These are phyloP conservation scores for Crataegus laevigata DNA, from an alignment of 306 rosid species.

Conservation along the genomic window DNA sequence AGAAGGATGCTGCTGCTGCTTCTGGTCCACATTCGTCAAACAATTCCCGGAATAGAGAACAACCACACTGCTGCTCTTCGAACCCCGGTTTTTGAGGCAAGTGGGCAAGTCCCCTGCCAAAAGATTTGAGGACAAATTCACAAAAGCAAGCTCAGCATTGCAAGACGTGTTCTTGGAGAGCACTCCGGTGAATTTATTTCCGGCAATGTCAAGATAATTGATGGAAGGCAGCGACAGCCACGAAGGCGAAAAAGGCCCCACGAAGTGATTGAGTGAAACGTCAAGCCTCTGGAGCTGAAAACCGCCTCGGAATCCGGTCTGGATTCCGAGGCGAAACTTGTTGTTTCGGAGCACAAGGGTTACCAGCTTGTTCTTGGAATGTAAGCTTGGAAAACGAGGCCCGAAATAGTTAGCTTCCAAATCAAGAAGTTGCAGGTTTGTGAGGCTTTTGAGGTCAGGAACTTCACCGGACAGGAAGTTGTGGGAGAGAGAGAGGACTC, in stretches of 20 bases:
- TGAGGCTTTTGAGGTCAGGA: slow-evolving; percentile 55
- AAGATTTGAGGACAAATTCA: slow-evolving; percentile 70
- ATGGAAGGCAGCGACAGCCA: slow-evolving; percentile 66
- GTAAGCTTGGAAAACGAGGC: slow-evolving; percentile 65
- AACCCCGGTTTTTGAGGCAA: slow-evolving; percentile 34
- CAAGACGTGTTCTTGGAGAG: slow-evolving; percentile 56
- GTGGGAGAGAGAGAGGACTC: slow-evolving; percentile 63
- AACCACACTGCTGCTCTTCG: slow-evolving; percentile 6
- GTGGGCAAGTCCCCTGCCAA: slow-evolving; percentile 69
- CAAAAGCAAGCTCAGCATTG: slow-evolving; percentile 57
- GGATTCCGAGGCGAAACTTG: slow-evolving; percentile 49
- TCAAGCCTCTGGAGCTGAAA: slow-evolving; percentile 75
- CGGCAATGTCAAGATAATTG: slow-evolving; percentile 59
- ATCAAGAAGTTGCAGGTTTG: slow-evolving; percentile 67
- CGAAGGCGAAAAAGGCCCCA: slow-evolving; percentile 63
- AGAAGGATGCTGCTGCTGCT: slow-evolving; percentile 47
- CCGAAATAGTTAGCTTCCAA: slow-evolving; percentile 65
- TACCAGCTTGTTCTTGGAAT: slow-evolving; percentile 34
- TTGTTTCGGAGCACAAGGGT: slow-evolving; percentile 68
- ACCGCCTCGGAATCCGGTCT: slow-evolving; percentile 37
- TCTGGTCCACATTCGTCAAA: slow-evolving; percentile 40
- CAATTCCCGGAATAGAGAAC: slow-evolving; percentile 54
- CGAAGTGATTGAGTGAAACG: slow-evolving; percentile 65
- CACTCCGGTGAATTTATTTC: slow-evolving; percentile 71
- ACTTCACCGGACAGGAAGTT: slow-evolving; percentile 60